Evolutionary conservation across 345 rosid genomes (phyloP).

Genomic region (Rhizophora mangle): DNA sequence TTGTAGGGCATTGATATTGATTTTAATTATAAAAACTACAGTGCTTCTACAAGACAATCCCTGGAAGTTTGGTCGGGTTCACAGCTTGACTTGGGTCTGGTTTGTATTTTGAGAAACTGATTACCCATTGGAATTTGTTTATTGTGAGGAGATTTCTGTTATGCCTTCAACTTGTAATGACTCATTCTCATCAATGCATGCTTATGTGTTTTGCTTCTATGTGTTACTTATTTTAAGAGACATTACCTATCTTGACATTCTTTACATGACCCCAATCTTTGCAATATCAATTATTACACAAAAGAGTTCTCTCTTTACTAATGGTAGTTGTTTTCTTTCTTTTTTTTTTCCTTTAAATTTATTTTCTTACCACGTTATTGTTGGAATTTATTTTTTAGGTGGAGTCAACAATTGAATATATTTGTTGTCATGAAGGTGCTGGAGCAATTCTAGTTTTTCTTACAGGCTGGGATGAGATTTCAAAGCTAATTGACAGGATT

Average conservation of each 20-base stretch:
- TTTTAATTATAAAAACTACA: conserved; percentile 59
- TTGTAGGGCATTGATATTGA: conserved; percentile 71
- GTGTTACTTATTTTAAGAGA: not conserved
- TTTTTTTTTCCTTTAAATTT: not conserved
- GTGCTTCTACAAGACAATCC: conserved; percentile 60
- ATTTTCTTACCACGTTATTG: not conserved
- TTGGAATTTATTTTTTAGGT: conserved; percentile 47
- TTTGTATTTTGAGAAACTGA: conserved; percentile 34
- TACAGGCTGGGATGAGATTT: conserved; percentile 97
- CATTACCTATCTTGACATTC: no score
- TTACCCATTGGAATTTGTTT: conserved; percentile 8
- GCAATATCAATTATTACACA: not conserved
- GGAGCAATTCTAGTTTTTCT: conserved; percentile 97
- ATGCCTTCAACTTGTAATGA: not conserved
- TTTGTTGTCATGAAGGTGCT: conserved; percentile 71
- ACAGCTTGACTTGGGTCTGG: conserved; percentile 90
- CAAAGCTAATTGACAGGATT: conserved; percentile 72
- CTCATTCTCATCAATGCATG: not conserved
- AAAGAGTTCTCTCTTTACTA: conserved; percentile 4
- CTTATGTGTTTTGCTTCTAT: not conserved
- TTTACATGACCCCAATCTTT: not conserved
- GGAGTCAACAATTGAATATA: conserved; percentile 67
- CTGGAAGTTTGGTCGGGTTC: conserved; percentile 90
- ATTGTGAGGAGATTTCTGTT: conserved; percentile 1
- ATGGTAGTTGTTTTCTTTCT: not conserved